phyloP scores from a whole-genome alignment of 2,329 filamentous ascomycete species.

The Penicillium brevicompactum region DNA sequence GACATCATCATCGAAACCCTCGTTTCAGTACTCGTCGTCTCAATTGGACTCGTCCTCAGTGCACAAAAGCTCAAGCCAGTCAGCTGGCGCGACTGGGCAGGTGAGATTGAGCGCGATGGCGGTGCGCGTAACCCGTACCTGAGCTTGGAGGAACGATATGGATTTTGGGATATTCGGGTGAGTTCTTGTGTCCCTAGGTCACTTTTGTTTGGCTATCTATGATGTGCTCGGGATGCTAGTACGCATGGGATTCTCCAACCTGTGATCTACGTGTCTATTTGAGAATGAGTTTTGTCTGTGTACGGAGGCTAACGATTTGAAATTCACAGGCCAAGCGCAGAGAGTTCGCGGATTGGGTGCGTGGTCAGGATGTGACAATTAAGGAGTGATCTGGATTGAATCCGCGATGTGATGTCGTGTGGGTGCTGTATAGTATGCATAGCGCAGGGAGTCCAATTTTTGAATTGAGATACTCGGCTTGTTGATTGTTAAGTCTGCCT shows the following conservation, averaged over 20 bases:
- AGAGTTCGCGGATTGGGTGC: conserved; percentile 77
- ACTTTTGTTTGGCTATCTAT: not conserved
- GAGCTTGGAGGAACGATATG: conserved; percentile 74
- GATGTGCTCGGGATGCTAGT: not conserved
- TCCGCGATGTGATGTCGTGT: conserved; percentile 3
- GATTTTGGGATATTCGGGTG: conserved; percentile 86
- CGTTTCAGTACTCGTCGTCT: conserved; percentile 76
- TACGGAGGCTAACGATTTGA: conserved; percentile 14
- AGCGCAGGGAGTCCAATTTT: conserved; percentile 15
- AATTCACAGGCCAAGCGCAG: conserved; percentile 59
- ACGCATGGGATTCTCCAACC: not conserved
- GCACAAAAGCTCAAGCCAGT: conserved; percentile 82
- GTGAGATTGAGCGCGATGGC: conserved; percentile 68
- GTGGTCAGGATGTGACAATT: conserved; percentile 36
- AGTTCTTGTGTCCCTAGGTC: conserved; percentile 29
- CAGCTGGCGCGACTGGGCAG: conserved; percentile 77
- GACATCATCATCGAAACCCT: conserved; percentile 90
- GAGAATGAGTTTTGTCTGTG: not conserved
- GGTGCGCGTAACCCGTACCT: conserved; percentile 77
- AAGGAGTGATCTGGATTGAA: conserved; percentile 25
- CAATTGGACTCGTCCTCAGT: conserved; percentile 76
- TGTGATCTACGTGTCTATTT: not conserved
- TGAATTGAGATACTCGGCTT: conserved; percentile 9
- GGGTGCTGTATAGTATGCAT: conserved; percentile 23
- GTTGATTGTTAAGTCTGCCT: not conserved